A percentile compares a stretch with the other conserved stretches of the same genome.
These are phyloP conservation scores for Geotrichum ghanense DNA, from an alignment of 805 yeast species.

Conservation along the genomic window DNA sequence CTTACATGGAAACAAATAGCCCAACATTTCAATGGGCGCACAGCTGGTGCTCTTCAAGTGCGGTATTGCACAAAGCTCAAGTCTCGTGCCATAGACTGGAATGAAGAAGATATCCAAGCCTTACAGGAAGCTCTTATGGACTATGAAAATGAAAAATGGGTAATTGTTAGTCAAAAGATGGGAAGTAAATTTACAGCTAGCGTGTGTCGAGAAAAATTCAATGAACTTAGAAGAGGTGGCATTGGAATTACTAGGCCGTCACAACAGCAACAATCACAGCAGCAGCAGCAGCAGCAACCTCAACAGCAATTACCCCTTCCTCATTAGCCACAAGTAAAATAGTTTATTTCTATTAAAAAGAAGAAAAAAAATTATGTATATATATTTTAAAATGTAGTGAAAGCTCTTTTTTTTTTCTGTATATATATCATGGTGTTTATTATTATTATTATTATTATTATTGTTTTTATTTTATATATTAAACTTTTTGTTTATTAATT, in stretches of 20 bases:
- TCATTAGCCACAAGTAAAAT: neutral
- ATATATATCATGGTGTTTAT: no score
- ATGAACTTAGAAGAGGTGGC: conserved; percentile 1
- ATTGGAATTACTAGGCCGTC: neutral
- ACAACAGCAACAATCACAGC: neutral
- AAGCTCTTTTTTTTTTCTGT: no score
- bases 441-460: no score
- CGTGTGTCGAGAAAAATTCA: conserved; percentile 12
- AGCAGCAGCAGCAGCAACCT: neutral
- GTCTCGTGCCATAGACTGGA: conserved; percentile 12
- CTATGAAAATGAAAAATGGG: conserved; percentile 18
- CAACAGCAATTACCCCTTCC: neutral
- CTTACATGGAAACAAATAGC: conserved; percentile 79
- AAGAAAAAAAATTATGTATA: no score
- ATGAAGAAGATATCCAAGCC: conserved; percentile 11
- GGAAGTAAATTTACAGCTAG: conserved; percentile 13
- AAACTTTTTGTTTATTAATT: no score
- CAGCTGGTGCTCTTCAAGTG: conserved; percentile 77
- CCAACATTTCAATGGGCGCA: conserved; percentile 57
- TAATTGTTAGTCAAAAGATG: conserved; percentile 12
- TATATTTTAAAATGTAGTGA: no score
- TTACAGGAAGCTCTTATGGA: conserved; percentile 12
- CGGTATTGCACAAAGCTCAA: conserved; percentile 21
- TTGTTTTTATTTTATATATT: no score
- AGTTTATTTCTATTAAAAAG: no score